A percentile compares a stretch with the other conserved stretches of the same genome.
Conservation (phyloP, 2,329 filamentous ascomycete genomes). For the Talaromyces sp. region DNA sequence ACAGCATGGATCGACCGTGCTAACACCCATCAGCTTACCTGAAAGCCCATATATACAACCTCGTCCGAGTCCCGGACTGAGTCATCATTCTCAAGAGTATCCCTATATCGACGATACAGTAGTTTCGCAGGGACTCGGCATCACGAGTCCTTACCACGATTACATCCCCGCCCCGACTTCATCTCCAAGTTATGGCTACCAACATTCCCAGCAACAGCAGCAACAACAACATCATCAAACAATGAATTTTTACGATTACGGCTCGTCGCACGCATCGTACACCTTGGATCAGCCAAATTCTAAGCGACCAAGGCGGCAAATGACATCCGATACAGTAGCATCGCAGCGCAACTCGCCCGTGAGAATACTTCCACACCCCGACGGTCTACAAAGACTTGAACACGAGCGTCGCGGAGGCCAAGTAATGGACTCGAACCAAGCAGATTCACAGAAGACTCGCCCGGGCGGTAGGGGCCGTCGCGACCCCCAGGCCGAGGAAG, state of each 20-base stretch:
- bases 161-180: conserved; percentile 29
- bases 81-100: conserved; percentile 37
- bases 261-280: conserved; percentile 22
- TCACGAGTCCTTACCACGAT: conserved; percentile 32
- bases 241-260: conserved; percentile 21
- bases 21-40: conserved; percentile 40
- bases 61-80: conserved; percentile 34
- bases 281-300: conserved; percentile 20
- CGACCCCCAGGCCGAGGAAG: conserved; percentile 38
- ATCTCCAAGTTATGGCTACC: conserved; percentile 26
- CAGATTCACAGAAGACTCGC: conserved; percentile 26
- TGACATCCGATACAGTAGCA: conserved; percentile 20
- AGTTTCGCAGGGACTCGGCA: conserved; percentile 36
- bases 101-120: conserved; percentile 33
- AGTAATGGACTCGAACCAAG: conserved; percentile 22
- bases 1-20: conserved; percentile 28
- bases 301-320: conserved; percentile 26
- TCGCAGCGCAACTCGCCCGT: conserved; percentile 30
- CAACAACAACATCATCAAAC: conserved; percentile 18
- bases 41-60: conserved; percentile 32
- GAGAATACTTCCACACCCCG: conserved; percentile 39
- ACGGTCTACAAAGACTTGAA: conserved; percentile 38
- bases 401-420: conserved; percentile 31
- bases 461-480: conserved; percentile 33
- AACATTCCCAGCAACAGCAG: conserved; percentile 1